Evolutionary conservation across 495 filamentous ascomycete genomes (phyloP).

Genomic region (Glonium stellatum): DNA sequence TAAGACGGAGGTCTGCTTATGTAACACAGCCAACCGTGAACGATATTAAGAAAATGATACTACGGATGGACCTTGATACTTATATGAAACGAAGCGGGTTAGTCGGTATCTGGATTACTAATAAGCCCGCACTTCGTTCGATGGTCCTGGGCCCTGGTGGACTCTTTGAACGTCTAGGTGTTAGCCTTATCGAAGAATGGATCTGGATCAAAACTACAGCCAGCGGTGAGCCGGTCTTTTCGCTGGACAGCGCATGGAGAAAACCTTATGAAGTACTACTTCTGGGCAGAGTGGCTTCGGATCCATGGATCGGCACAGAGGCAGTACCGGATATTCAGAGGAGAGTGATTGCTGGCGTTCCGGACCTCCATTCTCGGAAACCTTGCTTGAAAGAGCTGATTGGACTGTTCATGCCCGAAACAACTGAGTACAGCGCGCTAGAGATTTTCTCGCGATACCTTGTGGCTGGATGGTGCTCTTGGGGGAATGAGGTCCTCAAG

Average conservation of each 20-base stretch:
- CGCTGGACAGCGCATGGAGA: conserved; percentile 64
- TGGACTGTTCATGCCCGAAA: conserved; percentile 43
- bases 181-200: conserved; percentile 74
- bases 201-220: conserved; percentile 80
- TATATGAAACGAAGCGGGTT: conserved; percentile 49
- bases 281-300: conserved; percentile 43
- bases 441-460: conserved; percentile 87
- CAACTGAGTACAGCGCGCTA: conserved; percentile 51
- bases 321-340: conserved; percentile 31
- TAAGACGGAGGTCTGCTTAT: conserved; percentile 58
- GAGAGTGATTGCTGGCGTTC: conserved; percentile 68
- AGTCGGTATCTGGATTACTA: conserved; percentile 85
- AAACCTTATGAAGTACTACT: conserved; percentile 84
- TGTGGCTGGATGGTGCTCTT: conserved; percentile 81
- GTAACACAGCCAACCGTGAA: conserved; percentile 40
- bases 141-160: conserved; percentile 49
- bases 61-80: conserved; percentile 48
- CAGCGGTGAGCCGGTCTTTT: conserved; percentile 59
- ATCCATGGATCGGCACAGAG: conserved; percentile 10
- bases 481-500: conserved; percentile 78
- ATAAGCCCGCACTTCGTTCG: conserved; percentile 54
- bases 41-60: conserved; percentile 41
- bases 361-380: conserved; percentile 88
- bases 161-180: conserved; percentile 56
- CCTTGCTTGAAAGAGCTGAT: conserved; percentile 59